phyloP scores from a whole-genome alignment of 495 filamentous ascomycete genomes.

The Rhizodiscina lignyota region DNA sequence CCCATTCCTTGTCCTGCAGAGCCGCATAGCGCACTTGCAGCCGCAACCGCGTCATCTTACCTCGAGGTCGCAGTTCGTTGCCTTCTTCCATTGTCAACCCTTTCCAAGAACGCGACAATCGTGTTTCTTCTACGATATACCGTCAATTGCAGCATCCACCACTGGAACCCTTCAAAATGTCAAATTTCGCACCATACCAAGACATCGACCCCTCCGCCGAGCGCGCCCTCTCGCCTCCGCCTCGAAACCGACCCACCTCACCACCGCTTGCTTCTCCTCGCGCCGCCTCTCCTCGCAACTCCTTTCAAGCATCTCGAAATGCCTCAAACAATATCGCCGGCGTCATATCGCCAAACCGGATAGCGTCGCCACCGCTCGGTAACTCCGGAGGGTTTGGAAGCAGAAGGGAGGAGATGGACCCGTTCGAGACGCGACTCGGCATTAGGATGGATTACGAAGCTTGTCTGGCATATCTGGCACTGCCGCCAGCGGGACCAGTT shows the following conservation, averaged over 20 bases:
- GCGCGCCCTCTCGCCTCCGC: slow-evolving; percentile 51
- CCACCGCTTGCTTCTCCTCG: slow-evolving; percentile 34
- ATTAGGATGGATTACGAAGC: slow-evolving; percentile 66
- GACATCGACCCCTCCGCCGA: slow-evolving; percentile 63
- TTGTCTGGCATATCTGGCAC: slow-evolving; percentile 69
- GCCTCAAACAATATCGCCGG: slow-evolving; percentile 18
- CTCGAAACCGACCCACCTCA: slow-evolving; percentile 27
- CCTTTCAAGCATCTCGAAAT: slow-evolving; percentile 14
- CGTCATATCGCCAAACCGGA: neutral
- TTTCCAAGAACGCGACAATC: too few species aligned
- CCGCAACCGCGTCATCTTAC: too few species aligned
- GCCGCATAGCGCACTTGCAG: too few species aligned
- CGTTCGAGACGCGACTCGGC: slow-evolving; percentile 59
- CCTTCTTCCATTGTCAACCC: too few species aligned
- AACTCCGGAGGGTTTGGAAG: slow-evolving; percentile 11
- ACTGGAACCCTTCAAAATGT: too few species aligned
- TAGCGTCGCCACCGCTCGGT: slow-evolving; percentile 8
- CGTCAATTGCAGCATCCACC: too few species aligned
- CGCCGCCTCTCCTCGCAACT: slow-evolving; percentile 35
- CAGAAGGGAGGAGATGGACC: slow-evolving; percentile 24
- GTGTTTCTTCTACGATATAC: too few species aligned
- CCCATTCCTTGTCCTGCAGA: too few species aligned
- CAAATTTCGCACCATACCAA: slow-evolving; percentile 97
- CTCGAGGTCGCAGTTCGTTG: too few species aligned
- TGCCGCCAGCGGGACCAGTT: slow-evolving; percentile 78